Evolutionary conservation across 768 basidiomycete genomes (phyloP), one percentile per base, ranked within the genome.

Genomic region (Russula sp.): DNA sequence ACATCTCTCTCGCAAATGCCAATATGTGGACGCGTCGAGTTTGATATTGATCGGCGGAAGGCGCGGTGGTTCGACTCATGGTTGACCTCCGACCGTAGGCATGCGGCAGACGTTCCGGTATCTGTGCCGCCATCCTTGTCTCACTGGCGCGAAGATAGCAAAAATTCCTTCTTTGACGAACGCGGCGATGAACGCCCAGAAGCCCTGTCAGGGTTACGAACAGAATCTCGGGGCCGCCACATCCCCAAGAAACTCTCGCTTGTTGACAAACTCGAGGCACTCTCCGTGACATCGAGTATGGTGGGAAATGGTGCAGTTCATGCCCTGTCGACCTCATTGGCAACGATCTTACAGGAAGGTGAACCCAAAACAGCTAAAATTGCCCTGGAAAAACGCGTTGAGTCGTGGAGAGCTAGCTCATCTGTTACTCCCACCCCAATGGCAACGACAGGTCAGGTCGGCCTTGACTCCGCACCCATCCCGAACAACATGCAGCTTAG

Each of bases 21-120:
- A 0, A 85, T 95, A 59, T 78, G 82, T 47, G 93, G 90, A 5
- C 84, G 81, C 34, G 80, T 96, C 34, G 92, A 95, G 73, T 93
- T 95, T 70, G 93, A 95, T 73, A 81, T 95, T 49, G 93, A 95
- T 74, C 62, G 81, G 49, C 76, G 77, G 39, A 81, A 83, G 63
- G 93, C 93, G 18, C 79, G 83, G 34, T 95, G 93, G 93, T 89
- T 85, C 67, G 75, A 83, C 18, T 74, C 83, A 0, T 96, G 90
- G 89, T 62, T 84, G 22, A 76, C 79, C n/a, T 71, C 80, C 58
- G 73, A 75, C 20, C 65, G 74, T 56, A 68, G 79, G 63, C 76
- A 81, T 42, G 64, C 72, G 25, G 67, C 71, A 16, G 83, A 84
- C 64, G 68, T 74, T 41, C 70, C 75, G 32, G 71, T 76, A 39